Conservation (phyloP, 2,329 filamentous ascomycete species). For the Cercospora sp. region DNA sequence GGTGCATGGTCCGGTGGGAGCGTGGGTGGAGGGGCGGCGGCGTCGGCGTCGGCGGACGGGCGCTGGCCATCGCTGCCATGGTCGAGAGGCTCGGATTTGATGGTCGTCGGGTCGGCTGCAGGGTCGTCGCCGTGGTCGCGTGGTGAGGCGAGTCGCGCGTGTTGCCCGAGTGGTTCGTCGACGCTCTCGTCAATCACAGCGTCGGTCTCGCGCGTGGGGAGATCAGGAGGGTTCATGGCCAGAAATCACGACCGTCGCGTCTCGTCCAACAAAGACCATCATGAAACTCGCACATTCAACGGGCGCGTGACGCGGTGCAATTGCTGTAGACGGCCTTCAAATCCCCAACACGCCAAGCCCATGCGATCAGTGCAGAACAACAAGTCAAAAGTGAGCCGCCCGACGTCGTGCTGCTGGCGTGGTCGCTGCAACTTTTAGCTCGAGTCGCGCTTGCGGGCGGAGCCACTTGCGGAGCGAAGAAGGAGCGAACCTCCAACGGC, state of each 20-base stretch:
- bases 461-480: conserved; percentile 12
- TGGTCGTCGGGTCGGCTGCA: conserved; percentile 7
- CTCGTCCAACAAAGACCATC: conserved; percentile 23
- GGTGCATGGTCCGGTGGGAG: conserved; percentile 27
- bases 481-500: conserved; percentile 4
- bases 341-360: conserved; percentile 7
- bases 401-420: not conserved
- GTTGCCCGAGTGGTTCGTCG: not conserved
- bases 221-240: conserved; percentile 24
- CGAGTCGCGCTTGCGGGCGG: conserved; percentile 3
- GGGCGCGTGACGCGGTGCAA: not conserved
- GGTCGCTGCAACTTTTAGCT: conserved; percentile 10
- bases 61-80: not conserved
- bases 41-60: conserved; percentile 5
- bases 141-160: not conserved
- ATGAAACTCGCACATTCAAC: conserved; percentile 13
- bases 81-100: conserved; percentile 19
- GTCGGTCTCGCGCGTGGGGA: conserved; percentile 19
- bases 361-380: conserved; percentile 1
- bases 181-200: conserved; percentile 10
- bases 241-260: conserved; percentile 19
- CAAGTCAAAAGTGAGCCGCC: not conserved
- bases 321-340: not conserved
- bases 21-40: conserved; percentile 20
- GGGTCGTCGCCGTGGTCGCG: conserved; percentile 14